A percentile compares a stretch with the other conserved stretches of the same genome.
These are phyloP conservation scores for Theobroma cacao DNA, from an alignment of 345 rosid species.

Conservation along the genomic window DNA sequence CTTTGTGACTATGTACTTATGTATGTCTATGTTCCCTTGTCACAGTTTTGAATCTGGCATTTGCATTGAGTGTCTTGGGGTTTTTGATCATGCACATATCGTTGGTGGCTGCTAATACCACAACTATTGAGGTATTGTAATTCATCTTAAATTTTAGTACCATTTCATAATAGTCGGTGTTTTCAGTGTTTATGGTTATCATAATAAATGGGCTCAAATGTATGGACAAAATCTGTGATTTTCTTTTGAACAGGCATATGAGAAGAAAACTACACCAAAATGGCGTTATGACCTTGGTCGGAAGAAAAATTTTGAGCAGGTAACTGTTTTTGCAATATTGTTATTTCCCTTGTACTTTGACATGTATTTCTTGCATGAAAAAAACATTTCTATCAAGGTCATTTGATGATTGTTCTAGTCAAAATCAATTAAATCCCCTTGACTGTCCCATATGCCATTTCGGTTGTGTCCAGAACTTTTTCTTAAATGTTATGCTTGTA, in stretches of 20 bases:
- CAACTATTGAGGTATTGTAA: constrained; percentile 87
- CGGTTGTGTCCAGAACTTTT: background rate
- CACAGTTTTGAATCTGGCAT: constrained; percentile 88
- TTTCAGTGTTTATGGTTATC: background rate
- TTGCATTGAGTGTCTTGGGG: constrained; percentile 92
- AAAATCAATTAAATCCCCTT: background rate
- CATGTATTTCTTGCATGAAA: background rate
- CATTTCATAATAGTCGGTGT: background rate
- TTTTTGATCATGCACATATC: constrained; percentile 94
- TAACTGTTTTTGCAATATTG: constrained; percentile 16
- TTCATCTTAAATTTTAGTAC: background rate
- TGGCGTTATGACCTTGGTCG: constrained; percentile 97
- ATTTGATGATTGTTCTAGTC: constrained; percentile 2
- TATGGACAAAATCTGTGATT: constrained; percentile 8
- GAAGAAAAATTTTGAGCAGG: constrained; percentile 92
- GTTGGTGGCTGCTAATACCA: constrained; percentile 78
- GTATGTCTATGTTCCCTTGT: constrained; percentile 22
- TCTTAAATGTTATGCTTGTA: background rate
- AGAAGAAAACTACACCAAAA: constrained; percentile 82
- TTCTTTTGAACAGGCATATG: constrained; percentile 72
- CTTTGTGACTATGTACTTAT: background rate
- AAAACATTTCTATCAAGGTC: background rate
- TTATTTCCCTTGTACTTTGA: constrained; percentile 3
- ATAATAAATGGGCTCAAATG: background rate
- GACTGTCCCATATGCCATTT: background rate